These are phyloP conservation scores for Tulasnella sp. DNA, from an alignment of 768 basidiomycete species.

Conservation along the genomic window DNA sequence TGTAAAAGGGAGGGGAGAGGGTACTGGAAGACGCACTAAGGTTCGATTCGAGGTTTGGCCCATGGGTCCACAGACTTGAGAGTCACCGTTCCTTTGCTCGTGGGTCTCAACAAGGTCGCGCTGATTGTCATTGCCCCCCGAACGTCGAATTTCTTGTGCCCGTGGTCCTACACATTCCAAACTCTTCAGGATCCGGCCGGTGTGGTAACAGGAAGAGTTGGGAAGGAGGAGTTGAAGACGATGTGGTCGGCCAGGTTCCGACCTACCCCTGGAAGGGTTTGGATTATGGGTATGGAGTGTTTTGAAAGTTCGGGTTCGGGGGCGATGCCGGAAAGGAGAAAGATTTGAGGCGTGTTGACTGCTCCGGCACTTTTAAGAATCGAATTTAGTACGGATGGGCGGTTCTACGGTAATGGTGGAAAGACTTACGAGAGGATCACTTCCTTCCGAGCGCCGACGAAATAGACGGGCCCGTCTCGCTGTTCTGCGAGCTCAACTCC, in stretches of 20 bases:
- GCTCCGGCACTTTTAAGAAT: slow-evolving; percentile 29
- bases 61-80: too few species aligned
- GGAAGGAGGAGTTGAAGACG: slow-evolving; percentile 26
- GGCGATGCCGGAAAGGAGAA: slow-evolving; percentile 52
- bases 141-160: too few species aligned
- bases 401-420: too few species aligned
- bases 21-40: too few species aligned
- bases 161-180: not conserved
- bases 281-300: slow-evolving; percentile 47
- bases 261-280: slow-evolving; percentile 69
- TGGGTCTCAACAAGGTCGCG: too few species aligned
- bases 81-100: too few species aligned
- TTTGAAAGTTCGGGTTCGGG: slow-evolving; percentile 49
- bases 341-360: slow-evolving; percentile 33
- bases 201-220: not conserved
- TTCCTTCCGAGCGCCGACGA: slow-evolving; percentile 18
- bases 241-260: slow-evolving; percentile 64
- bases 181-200: not conserved
- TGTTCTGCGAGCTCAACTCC: slow-evolving; percentile 22
- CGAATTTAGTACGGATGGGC: too few species aligned
- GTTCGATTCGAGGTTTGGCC: too few species aligned
- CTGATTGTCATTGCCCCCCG: too few species aligned
- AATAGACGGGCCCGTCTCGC: slow-evolving; percentile 1
- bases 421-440: slow-evolving; percentile 23
- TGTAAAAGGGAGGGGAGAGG: too few species aligned